Evolutionary conservation across 1,284 basidiomycete genomes (phyloP).

Genomic region (Schizophyllum amplum): DNA sequence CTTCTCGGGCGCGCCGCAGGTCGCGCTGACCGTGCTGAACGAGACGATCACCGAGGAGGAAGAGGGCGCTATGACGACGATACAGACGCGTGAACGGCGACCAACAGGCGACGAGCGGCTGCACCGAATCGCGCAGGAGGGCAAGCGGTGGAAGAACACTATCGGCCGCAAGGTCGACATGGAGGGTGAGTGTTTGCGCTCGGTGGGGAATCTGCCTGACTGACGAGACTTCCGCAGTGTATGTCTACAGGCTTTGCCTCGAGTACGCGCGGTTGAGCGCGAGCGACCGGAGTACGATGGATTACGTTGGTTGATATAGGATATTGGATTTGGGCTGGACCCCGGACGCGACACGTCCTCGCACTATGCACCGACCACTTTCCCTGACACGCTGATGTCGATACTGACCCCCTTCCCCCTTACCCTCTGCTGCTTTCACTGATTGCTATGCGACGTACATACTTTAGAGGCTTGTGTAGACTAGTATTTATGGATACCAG

Average conservation of each 20-base stretch:
- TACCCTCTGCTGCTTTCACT: background rate
- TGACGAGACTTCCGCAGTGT: constrained; percentile 42
- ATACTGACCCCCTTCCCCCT: no score
- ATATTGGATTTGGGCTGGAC: background rate
- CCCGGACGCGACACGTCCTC: no score
- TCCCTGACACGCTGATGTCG: no score
- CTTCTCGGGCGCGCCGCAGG: constrained; percentile 74
- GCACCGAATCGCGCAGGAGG: constrained; percentile 77
- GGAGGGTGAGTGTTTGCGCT: constrained; percentile 51
- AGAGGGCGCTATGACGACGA: constrained; percentile 28
- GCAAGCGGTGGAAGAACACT: constrained; percentile 84
- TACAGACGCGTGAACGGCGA: constrained; percentile 81
- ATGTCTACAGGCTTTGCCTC: constrained; percentile 83
- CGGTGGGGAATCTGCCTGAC: constrained; percentile 1
- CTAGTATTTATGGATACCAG: background rate
- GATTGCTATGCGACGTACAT: background rate
- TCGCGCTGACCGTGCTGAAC: constrained; percentile 34
- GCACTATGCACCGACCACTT: no score
- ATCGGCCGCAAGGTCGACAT: constrained; percentile 79
- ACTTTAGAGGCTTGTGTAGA: background rate
- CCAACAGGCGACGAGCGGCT: constrained; percentile 48
- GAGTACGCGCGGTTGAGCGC: constrained; percentile 84
- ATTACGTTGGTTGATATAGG: constrained; percentile 23
- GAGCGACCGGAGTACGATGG: constrained; percentile 74
- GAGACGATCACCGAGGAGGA: background rate